phyloP scores from a whole-genome alignment of 2,329 filamentous ascomycete species.

The Hymenotorrendiella dingleyae region DNA sequence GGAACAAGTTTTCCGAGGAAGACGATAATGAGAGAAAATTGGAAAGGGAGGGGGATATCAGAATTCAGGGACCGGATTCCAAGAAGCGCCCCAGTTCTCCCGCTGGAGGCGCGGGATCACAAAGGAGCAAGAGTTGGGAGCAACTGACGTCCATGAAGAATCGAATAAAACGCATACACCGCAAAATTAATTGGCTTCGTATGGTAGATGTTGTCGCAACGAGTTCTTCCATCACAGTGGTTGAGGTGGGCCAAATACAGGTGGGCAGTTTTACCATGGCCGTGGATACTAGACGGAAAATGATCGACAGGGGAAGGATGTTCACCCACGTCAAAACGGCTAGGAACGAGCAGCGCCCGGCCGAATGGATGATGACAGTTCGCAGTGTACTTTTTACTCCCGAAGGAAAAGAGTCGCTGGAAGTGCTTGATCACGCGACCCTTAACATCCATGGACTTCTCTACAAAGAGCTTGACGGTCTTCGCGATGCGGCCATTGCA shows the following conservation, averaged over 20 bases:
- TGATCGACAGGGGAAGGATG: constrained; percentile 82
- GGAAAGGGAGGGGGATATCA: constrained; percentile 17
- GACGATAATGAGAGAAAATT: constrained; percentile 22
- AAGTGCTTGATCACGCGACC: constrained; percentile 81
- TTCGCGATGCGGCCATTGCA: constrained; percentile 84
- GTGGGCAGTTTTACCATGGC: constrained; percentile 78
- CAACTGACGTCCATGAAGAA: constrained; percentile 75
- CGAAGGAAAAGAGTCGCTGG: constrained; percentile 75
- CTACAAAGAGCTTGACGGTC: constrained; percentile 76
- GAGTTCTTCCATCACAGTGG: constrained; percentile 69
- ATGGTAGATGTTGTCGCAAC: constrained; percentile 84
- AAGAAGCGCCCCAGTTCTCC: constrained; percentile 17
- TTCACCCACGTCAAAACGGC: constrained; percentile 73
- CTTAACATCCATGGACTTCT: constrained; percentile 89
- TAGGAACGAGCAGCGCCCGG: constrained; percentile 61
- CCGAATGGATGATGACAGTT: constrained; percentile 88
- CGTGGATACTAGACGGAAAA: constrained; percentile 86
- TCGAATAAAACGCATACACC: constrained; percentile 76
- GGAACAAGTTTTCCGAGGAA: constrained; percentile 29
- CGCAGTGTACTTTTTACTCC: constrained; percentile 85
- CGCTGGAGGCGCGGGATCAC: constrained; percentile 25
- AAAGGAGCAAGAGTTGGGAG: constrained; percentile 72
- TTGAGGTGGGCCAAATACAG: constrained; percentile 78
- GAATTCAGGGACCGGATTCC: constrained; percentile 13
- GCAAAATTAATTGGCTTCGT: constrained; percentile 80